Evolutionary conservation across 495 filamentous ascomycete species (phyloP), one percentile per base, ranked within the genome.

Genomic region (Aspergillus panamensis): DNA sequence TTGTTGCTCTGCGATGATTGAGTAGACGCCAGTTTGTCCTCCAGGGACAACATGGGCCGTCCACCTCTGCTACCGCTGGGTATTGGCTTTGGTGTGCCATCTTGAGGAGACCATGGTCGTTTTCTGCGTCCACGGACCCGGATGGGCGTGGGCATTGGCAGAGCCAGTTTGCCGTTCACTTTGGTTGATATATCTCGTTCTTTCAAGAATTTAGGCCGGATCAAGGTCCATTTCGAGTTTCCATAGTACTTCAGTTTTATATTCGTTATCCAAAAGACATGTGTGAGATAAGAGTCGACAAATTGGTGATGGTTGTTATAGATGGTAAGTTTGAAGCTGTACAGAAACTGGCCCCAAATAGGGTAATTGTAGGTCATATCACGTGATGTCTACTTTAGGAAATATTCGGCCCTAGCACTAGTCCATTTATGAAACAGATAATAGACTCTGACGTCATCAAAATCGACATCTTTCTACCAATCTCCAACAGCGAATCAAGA

Each of bases 91-190:
- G 51, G 35, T 33, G 21, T 53, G 13, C 56, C 62, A 60, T 66
- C 20, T 7, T 39, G 10, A n/a, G 25, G 39, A n/a, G 25, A 31
- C 51, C 45, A 35, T 32, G 48, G 52, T 48, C 33, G 55, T 49
- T 64, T 70, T 39, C 65, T 57, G 51, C 65, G 63, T 52, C 67
- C 67, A 40, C 67, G 67, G 35, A 64, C 59, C 31, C 56, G 47
- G 51, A 70, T 70, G n/a, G 67, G 67, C 39, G 62, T 70, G 19
- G 61, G 61, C 60, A 63, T 69, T 25, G 25, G 5, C 25, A 25
- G 25, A 25, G 25, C 25, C 25, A 25, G 25, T 25, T 25, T 25
- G 25, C 25, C 5, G 25, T 5, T 25, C 25, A 25, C 25, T 25
- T 2, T 25, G 2, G 25, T 25, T 25, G 25, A 25, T 25, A 25